Percentiles rank a stretch among this genome's conserved stretches.
These are phyloP conservation scores for Fusarium sp. DNA, from an alignment of 2,329 filamentous ascomycete species.

Conservation along the genomic window DNA sequence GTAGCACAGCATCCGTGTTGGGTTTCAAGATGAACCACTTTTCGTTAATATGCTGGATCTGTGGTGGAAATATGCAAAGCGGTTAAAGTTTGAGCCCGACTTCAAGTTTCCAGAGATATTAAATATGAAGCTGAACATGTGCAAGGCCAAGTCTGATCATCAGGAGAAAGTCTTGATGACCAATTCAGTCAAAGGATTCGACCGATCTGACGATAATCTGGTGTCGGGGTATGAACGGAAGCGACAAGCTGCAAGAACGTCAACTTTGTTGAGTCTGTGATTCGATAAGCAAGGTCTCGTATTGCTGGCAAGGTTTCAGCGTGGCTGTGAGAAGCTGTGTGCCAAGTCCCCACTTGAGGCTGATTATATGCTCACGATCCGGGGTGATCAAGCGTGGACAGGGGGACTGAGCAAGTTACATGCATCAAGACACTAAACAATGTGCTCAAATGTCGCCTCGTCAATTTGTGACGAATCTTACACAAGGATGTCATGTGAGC, in stretches of 20 bases:
- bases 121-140: neutral
- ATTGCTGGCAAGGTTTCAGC: neutral
- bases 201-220: neutral
- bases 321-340: neutral
- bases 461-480: too few relatives aligned
- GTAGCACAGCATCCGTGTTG: neutral
- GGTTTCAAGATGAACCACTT: neutral
- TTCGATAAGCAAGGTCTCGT: neutral
- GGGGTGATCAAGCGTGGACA: neutral
- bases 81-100: neutral
- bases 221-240: neutral
- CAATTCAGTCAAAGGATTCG: neutral
- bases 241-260: neutral
- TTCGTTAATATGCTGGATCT: neutral
- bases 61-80: neutral
- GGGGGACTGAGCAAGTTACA: neutral
- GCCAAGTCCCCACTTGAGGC: neutral
- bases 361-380: neutral
- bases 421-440: neutral
- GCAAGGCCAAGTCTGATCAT: neutral
- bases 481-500: neutral
- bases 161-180: neutral
- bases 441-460: neutral
- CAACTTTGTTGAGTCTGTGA: neutral
- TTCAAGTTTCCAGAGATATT: neutral